phyloP scores from a whole-genome alignment of 139 green algal species.

The Picochlorum sp. region DNA sequence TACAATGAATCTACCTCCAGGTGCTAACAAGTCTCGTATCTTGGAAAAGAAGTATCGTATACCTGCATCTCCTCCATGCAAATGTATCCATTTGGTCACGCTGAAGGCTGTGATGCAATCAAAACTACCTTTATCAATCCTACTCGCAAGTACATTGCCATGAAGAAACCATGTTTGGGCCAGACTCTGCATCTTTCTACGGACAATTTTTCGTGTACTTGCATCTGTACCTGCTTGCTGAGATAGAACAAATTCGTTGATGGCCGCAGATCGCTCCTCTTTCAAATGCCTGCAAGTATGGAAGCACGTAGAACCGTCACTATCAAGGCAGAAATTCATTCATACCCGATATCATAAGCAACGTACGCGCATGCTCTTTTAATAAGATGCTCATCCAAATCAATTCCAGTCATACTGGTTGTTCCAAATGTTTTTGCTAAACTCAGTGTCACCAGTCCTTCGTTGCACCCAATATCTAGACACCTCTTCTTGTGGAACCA shows the following conservation, averaged over 20 bases:
- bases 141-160: slow-evolving; percentile 16
- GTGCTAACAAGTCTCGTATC: slow-evolving; percentile 27
- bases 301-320: neutral
- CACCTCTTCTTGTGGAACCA: slow-evolving; percentile 66
- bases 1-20: slow-evolving; percentile 73
- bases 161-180: slow-evolving; percentile 26
- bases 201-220: slow-evolving; percentile 7
- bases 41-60: slow-evolving; percentile 59
- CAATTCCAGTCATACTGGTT: slow-evolving; percentile 60
- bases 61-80: slow-evolving; percentile 77
- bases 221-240: slow-evolving; percentile 1
- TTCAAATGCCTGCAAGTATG: slow-evolving; percentile 18
- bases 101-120: slow-evolving; percentile 21
- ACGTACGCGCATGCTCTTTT: slow-evolving; percentile 38
- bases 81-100: slow-evolving; percentile 92
- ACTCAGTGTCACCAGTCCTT: slow-evolving; percentile 75
- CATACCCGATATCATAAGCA: slow-evolving; percentile 1
- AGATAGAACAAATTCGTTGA: neutral
- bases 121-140: slow-evolving; percentile 6
- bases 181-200: neutral
- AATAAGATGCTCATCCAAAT: slow-evolving; percentile 75
- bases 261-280: slow-evolving; percentile 8
- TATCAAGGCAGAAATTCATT: neutral
- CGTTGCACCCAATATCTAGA: slow-evolving; percentile 90
- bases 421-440: slow-evolving; percentile 46